A percentile compares a stretch with the other conserved stretches of the same genome.
Evolutionary conservation across 2,329 filamentous ascomycete species (phyloP).

Genomic region (Calonectria pteridis): DNA sequence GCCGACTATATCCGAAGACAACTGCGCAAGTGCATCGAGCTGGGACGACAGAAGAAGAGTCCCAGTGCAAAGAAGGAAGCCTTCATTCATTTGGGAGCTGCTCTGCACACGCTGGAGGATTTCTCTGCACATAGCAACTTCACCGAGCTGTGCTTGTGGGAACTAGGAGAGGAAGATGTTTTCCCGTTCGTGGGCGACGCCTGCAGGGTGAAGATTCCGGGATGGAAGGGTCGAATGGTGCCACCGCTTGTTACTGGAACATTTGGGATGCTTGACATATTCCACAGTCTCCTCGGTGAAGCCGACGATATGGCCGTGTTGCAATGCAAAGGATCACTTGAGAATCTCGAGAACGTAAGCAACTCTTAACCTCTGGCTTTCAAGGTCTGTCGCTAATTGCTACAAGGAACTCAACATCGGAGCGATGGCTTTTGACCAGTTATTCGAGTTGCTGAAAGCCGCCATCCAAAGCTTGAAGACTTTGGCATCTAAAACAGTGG

Average conservation of each 20-base stretch:
- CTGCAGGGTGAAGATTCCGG: conserved; percentile 64
- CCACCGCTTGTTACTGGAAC: conserved; percentile 76
- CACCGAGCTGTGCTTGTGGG: conserved; percentile 77
- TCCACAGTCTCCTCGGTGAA: conserved; percentile 73
- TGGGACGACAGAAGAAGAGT: conserved; percentile 61
- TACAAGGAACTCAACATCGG: conserved; percentile 74
- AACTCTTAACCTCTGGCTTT: background rate
- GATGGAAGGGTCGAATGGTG: conserved; percentile 62
- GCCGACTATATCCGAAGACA: conserved; percentile 82
- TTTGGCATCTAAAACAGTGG: conserved; percentile 38
- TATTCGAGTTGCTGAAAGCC: conserved; percentile 43
- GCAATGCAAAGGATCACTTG: conserved; percentile 65
- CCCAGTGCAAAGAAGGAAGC: conserved; percentile 36
- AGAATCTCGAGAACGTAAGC: conserved; percentile 70
- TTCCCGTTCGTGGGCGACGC: conserved; percentile 62
- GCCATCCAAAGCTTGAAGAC: conserved; percentile 42
- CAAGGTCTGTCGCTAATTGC: conserved; percentile 2
- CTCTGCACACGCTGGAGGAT: conserved; percentile 79
- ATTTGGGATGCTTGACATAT: conserved; percentile 73
- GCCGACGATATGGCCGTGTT: conserved; percentile 59
- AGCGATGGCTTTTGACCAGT: conserved; percentile 49
- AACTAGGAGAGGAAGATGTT: conserved; percentile 75
- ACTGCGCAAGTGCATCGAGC: conserved; percentile 76
- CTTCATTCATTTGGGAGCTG: conserved; percentile 70
- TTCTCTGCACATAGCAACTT: conserved; percentile 79